These are phyloP conservation scores for Brasilioporus rufonigricans DNA, from an alignment of 768 basidiomycete species.

Conservation along the genomic window DNA sequence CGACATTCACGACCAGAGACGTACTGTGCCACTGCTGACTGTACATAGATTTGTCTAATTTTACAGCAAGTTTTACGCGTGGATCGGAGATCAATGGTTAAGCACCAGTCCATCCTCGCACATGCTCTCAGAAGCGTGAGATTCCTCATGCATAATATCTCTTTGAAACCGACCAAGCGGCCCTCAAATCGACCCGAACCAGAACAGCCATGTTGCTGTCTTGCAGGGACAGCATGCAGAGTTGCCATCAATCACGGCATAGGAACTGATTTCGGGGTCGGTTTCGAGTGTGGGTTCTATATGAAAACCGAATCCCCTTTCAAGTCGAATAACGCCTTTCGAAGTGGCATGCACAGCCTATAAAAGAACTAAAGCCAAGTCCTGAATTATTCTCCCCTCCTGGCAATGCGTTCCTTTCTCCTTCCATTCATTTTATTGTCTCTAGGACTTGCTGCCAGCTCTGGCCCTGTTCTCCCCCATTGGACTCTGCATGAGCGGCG, in stretches of 20 bases:
- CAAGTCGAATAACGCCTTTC: background rate
- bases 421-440: constrained; percentile 23
- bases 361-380: no score
- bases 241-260: background rate
- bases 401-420: constrained; percentile 19
- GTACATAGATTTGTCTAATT: background rate
- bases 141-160: no score
- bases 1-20: background rate
- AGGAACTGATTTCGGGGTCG: background rate
- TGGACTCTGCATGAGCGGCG: constrained; percentile 26
- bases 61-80: background rate
- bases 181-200: no score
- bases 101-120: no score
- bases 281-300: no score
- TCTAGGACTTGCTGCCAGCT: constrained; percentile 11
- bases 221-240: no score
- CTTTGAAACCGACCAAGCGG: no score
- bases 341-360: no score
- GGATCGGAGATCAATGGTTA: no score
- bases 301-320: background rate
- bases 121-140: no score
- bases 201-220: no score
- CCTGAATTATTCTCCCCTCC: background rate
- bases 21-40: background rate
- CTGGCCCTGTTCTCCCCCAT: constrained; percentile 7